Conservation (phyloP, 805 yeast genomes). For the Clavispora phyllophila region DNA sequence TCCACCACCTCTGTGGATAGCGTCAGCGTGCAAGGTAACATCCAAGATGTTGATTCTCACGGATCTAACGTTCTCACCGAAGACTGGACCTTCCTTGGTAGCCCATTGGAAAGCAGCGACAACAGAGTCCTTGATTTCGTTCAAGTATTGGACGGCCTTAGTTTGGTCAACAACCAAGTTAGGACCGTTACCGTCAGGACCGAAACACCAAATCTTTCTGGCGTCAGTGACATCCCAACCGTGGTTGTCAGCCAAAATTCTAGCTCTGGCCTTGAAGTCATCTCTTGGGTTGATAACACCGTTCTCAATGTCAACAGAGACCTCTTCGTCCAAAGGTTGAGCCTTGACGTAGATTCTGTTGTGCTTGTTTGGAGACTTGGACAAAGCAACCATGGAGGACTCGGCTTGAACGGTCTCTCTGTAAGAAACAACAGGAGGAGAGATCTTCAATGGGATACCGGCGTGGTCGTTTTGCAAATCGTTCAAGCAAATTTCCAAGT, state of each 20-base stretch:
- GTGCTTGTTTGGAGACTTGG: slow-evolving; percentile 99
- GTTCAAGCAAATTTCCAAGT: slow-evolving; percentile 93
- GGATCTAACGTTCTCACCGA: slow-evolving; percentile 95
- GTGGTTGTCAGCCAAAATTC: slow-evolving; percentile 97
- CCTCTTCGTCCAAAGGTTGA: slow-evolving; percentile 93
- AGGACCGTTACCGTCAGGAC: slow-evolving; percentile 99
- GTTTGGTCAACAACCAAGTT: slow-evolving; percentile 99
- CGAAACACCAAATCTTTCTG: slow-evolving; percentile 99
- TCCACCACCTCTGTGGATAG: slow-evolving; percentile 99
- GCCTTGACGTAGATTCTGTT: slow-evolving; percentile 99
- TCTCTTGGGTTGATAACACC: slow-evolving; percentile 94
- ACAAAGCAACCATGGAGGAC: slow-evolving; percentile 93
- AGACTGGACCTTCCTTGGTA: slow-evolving; percentile 98
- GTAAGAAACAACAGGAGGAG: slow-evolving; percentile 98
- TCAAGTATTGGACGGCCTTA: slow-evolving; percentile 98
- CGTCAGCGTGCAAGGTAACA: slow-evolving; percentile 99
- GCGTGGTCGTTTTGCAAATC: slow-evolving; percentile 99
- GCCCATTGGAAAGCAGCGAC: slow-evolving; percentile 99
- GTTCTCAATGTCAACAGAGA: slow-evolving; percentile 81
- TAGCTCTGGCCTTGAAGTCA: slow-evolving; percentile 98
- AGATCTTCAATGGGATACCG: slow-evolving; percentile 96
- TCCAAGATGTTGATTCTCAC: slow-evolving; percentile 96
- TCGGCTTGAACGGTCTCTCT: slow-evolving; percentile 95
- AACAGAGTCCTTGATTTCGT: slow-evolving; percentile 98
- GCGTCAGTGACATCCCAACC: slow-evolving; percentile 99